These are phyloP conservation scores for Rhizoclosmatium sp. DNA, from an alignment of 192 early-diverging fungal species.

Conservation along the genomic window DNA sequence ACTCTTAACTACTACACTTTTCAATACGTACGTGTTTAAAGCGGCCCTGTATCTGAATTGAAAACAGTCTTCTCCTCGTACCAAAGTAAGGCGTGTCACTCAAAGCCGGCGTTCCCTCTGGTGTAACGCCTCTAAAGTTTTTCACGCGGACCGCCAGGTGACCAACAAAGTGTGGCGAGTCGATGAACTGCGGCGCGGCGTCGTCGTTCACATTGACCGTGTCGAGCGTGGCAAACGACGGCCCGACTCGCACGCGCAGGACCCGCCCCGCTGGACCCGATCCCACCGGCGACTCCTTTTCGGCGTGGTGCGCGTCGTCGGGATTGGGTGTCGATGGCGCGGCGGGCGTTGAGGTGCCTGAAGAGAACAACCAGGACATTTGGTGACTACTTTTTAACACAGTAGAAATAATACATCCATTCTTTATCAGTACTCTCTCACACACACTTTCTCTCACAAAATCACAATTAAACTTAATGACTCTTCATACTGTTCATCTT, in stretches of 20 bases:
- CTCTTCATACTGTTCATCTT: constrained; percentile 36
- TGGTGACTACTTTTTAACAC: background rate
- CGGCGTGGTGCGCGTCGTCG: constrained; percentile 28
- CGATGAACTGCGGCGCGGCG: constrained; percentile 64
- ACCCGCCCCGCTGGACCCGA: constrained; percentile 43
- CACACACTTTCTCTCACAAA: background rate
- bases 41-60: constrained; percentile 75
- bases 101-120: constrained; percentile 37
- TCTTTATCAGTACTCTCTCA: background rate
- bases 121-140: constrained; percentile 67
- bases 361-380: constrained; percentile 3
- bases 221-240: constrained; percentile 48
- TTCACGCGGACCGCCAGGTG: constrained; percentile 72
- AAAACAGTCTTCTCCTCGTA: constrained; percentile 65
- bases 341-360: constrained; percentile 1
- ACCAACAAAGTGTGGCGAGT: constrained; percentile 70
- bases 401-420: background rate
- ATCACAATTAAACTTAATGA: constrained; percentile 2
- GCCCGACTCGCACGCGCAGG: constrained; percentile 57
- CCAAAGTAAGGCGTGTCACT: constrained; percentile 66
- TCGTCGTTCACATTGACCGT: constrained; percentile 70
- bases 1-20: too few species aligned
- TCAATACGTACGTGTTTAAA: constrained; percentile 67
- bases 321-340: background rate
- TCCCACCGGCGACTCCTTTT: constrained; percentile 52